These are phyloP conservation scores for Alternaria triticina DNA, from an alignment of 2,329 filamentous ascomycete species.

Conservation along the genomic window DNA sequence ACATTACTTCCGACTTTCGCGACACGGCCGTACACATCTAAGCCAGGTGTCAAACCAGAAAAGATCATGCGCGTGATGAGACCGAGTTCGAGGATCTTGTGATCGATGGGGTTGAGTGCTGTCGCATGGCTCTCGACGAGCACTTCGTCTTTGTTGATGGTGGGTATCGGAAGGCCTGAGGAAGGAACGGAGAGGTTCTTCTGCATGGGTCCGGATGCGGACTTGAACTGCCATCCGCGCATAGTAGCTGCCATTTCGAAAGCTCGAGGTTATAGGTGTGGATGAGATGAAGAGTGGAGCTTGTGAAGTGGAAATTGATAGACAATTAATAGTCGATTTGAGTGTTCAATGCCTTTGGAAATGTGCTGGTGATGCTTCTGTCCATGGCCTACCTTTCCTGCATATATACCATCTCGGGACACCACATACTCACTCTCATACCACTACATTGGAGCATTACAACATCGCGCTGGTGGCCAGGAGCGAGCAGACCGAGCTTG, in stretches of 20 bases:
- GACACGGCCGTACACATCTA: slow-evolving; percentile 58
- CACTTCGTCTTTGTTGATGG: slow-evolving; percentile 50
- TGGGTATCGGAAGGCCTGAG: slow-evolving; percentile 51
- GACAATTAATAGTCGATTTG: not conserved
- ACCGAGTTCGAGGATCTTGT: slow-evolving; percentile 63
- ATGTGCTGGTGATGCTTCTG: not conserved
- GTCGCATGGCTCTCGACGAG: slow-evolving; percentile 60
- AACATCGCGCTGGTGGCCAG: not conserved
- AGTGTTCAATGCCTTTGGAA: not conserved
- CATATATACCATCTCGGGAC: not conserved
- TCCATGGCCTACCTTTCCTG: not conserved
- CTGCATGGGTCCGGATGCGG: slow-evolving; percentile 52
- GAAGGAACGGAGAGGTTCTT: slow-evolving; percentile 57
- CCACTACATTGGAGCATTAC: not conserved
- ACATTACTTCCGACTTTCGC: slow-evolving; percentile 32
- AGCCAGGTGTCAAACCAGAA: slow-evolving; percentile 53
- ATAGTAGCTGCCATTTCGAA: slow-evolving; percentile 56
- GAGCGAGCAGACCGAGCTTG: slow-evolving; percentile 8
- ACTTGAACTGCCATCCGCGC: slow-evolving; percentile 43
- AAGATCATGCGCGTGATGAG: slow-evolving; percentile 46
- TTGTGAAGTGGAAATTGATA: not conserved
- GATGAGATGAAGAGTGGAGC: not conserved
- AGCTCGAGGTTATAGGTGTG: too few species aligned
- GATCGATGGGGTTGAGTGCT: slow-evolving; percentile 66
- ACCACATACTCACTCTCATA: not conserved